Base-by-base conservation (phyloP, 805 yeast species). In the Kockiozyma suomiensis region DNA sequence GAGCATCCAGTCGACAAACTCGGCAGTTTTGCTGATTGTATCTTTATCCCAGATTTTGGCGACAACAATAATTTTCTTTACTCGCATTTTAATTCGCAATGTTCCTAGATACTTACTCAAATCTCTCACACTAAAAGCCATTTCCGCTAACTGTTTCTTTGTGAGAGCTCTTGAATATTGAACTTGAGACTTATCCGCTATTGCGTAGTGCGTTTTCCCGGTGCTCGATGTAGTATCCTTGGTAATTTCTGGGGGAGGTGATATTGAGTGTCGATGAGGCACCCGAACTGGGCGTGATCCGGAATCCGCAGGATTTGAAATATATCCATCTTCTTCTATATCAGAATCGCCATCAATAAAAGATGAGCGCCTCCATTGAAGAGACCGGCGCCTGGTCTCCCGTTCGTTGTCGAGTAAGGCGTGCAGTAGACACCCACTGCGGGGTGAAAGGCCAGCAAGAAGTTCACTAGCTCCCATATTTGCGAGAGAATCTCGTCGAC, bases 11-110 rank as follows among this genome's bases (percentile, higher is more conserved):
- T 85, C 90, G 0, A 88, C 86, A 66, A 91, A 76, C 68, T 88
- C 94, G 57, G 91, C 78, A 0, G 97, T 88, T 47, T 88, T 74
- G 68, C 83, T 85, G 6, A 88, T 84, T 50, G 91, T 75, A 3
- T 90, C 85, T 65, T 86, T 84, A 71, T 91, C 97, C 61, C 94
- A 80, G 1, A 96, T 93, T 73, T 90, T 90, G 13, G 97, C 90
- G 19, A 91, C 90, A 13, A 90, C 82, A 83, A 90, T 79, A 17
- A 91, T 82, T 21, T 88, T 83, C 46, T 80, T 79, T 19, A 88
- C 85, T 54, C 87, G 85, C 30, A 90, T 73, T 67, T 85, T 86
- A 32, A 90, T 61, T 35, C 48, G 50, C 42, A 61, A 26, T 4
- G 61, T 66, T 50, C 73, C 70, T 48, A 70, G 64, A 49, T 68